phyloP scores from a whole-genome alignment of 345 rosid genomes.

The Citrus hindsii region DNA sequence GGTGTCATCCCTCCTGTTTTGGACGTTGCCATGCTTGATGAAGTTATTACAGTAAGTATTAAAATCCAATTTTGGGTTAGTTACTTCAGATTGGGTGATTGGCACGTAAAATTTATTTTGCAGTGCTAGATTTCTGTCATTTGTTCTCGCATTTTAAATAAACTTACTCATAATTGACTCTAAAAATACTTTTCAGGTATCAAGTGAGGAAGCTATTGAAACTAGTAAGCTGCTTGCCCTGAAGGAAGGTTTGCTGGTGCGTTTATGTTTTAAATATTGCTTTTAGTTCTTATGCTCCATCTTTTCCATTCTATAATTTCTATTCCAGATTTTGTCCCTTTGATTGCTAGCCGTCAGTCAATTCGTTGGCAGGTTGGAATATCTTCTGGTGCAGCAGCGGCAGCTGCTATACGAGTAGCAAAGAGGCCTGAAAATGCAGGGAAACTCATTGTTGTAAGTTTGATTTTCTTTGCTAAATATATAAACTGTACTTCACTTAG shows the following conservation, averaged over 20 bases:
- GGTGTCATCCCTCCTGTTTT: constrained; percentile 45
- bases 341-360: neutral
- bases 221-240: constrained; percentile 42
- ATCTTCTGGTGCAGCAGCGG: constrained; percentile 59
- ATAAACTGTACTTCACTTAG: no score
- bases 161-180: neutral
- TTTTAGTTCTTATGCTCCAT: neutral
- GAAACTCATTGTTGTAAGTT: constrained; percentile 54
- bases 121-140: neutral
- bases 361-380: constrained; percentile 42
- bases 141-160: neutral
- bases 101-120: neutral
- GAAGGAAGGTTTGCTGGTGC: constrained; percentile 54
- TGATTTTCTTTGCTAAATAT: neutral
- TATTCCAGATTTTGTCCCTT: neutral
- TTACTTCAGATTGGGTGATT: neutral
- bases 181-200: constrained; percentile 27
- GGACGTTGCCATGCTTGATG: constrained; percentile 46
- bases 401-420: constrained; percentile 47
- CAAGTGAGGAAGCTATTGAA: constrained; percentile 52
- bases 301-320: neutral
- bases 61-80: neutral
- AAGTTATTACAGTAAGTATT: constrained; percentile 43
- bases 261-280: neutral
- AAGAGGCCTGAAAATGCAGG: constrained; percentile 52